Evolutionary conservation across 768 basidiomycete genomes (phyloP), one percentile per base, ranked within the genome.

Genomic region (Mycena metata): DNA sequence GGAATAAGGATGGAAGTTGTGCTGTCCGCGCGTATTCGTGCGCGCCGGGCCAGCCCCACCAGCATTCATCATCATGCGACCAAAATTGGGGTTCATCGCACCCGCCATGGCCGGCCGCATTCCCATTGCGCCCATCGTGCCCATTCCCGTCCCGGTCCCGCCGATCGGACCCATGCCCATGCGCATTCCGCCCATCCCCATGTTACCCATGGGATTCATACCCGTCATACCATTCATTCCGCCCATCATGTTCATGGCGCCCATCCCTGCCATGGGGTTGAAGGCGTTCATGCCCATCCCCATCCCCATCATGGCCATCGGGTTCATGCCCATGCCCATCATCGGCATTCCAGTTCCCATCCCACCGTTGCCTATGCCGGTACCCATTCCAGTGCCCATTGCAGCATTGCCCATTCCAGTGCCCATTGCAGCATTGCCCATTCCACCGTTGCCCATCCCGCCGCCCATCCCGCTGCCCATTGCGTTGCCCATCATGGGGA

Each of bases 1-100:
- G 60, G 88, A 83, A 75, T 90, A 90, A n/a, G 89, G 89, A 77
- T 90, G 89, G 78, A 88, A 90, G 65, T 81, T 83, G 70, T 88
- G 86, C 69, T 89, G 88, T 64, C 89, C 89, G 23, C 88, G 83
- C 30, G 72, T 83, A 60, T 80, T 83, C 76, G 83, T 81, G 9
- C 86, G 81, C 60, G 83, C 80, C 16, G 85, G 87, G n/a, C 83
- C 88, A 64, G 80, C 76, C 26, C 82, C 87, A 55, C 77, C 68
- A 7, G 67, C 52, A 73, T 79, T 81, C 78, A 81, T 79, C 55
- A 81, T 64, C 80, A 81, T 81, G 66, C 84, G 79, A n/a, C 80
- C 79, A 33, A 80, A 76, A 61, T 69, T 71, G 8, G 67, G 69
- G 67, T 64, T 72, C 69, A 75, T 79, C 78, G 63, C 73, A 17